Base-by-base conservation (phyloP, 2,329 filamentous ascomycete species). In the Aspergillus puulaauensis region DNA sequence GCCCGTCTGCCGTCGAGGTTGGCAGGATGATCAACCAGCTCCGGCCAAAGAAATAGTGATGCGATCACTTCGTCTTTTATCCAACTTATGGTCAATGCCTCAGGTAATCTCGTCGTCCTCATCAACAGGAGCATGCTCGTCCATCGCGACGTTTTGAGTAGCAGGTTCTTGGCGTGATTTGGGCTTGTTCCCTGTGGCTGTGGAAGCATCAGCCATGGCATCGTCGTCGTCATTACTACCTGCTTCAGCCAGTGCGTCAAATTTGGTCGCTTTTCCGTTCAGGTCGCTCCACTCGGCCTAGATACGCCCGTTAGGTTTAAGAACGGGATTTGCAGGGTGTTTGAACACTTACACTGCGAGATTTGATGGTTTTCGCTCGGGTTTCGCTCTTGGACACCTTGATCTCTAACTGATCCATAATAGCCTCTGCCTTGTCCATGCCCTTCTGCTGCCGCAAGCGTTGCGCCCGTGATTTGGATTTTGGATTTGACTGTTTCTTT, bases 1-100 rank as follows among this genome's bases (percentile, higher is more conserved):
- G 86, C 52, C 84, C 82, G 35, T 87, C 88, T 52, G 77, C 83
- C 21, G 86, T 86, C 61, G 93, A 98, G 75, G 90, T 98, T 74
- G 92, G 97, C 77, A 83, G 90, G 67, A 79, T 97, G 65, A 83
- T 89, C 62, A 83, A 80, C 21, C 82, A 84, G 63, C 69, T 81
- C 51, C 74, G 73, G 62, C 78, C 78, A 54, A 76, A 72, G 61
- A 77, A 74, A 68, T 81, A 72, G 35, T 37, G 35, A 57, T 58
- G 50, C 59, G 46, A 58, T 57, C 54, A 40, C 61, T 58, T 52
- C 48, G 54, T 47, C 51, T 51, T 54, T 55, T 56, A 55, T 31
- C 52, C 54, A 55, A 46, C 49, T n/a, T n/a, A 55, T 23, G 24
- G 39, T 24, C 45, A 33, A 23, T 52, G 48, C 51, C 27, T 78